These are phyloP conservation scores for Lepidopterella palustris DNA, from an alignment of 495 filamentous ascomycete genomes.

Conservation along the genomic window DNA sequence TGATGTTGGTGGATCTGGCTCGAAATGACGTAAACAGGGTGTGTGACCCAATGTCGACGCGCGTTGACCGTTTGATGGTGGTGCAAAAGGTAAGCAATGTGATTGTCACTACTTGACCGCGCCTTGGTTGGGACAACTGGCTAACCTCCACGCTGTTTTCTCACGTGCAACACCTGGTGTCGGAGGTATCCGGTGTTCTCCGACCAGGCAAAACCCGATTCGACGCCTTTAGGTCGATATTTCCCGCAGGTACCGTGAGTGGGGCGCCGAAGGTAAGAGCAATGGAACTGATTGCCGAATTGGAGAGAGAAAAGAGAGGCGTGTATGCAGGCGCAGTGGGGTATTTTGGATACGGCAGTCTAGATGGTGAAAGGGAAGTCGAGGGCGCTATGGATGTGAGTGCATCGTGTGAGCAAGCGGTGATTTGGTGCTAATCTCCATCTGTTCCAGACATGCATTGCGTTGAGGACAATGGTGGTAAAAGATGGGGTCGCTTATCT, in stretches of 20 bases:
- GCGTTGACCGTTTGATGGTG: constrained; percentile 89
- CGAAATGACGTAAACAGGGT: constrained; percentile 96
- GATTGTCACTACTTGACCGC: neutral
- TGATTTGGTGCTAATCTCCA: constrained; percentile 4
- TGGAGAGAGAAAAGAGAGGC: constrained; percentile 88
- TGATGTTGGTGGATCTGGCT: constrained; percentile 98
- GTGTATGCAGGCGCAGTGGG: constrained; percentile 97
- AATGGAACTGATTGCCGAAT: constrained; percentile 93
- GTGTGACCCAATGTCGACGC: constrained; percentile 81
- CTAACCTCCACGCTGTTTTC: constrained; percentile 55
- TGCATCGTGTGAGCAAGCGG: neutral
- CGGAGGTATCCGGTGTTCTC: constrained; percentile 84
- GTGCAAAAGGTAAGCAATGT: constrained; percentile 52
- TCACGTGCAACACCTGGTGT: constrained; percentile 94
- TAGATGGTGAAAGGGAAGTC: constrained; percentile 36
- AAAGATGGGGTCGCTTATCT: constrained; percentile 89
- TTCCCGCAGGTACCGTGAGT: constrained; percentile 79
- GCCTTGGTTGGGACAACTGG: neutral
- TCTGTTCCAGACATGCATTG: constrained; percentile 50
- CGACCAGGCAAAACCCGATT: constrained; percentile 80
- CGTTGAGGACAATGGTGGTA: constrained; percentile 90
- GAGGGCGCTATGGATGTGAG: constrained; percentile 81
- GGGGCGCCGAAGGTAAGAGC: constrained; percentile 93
- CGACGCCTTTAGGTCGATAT: constrained; percentile 87
- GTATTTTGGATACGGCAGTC: constrained; percentile 70